Percentiles rank a stretch among this genome's conserved stretches.
phyloP scores from a whole-genome alignment of 768 basidiomycete species.

The Asterophora lycoperdoides region DNA sequence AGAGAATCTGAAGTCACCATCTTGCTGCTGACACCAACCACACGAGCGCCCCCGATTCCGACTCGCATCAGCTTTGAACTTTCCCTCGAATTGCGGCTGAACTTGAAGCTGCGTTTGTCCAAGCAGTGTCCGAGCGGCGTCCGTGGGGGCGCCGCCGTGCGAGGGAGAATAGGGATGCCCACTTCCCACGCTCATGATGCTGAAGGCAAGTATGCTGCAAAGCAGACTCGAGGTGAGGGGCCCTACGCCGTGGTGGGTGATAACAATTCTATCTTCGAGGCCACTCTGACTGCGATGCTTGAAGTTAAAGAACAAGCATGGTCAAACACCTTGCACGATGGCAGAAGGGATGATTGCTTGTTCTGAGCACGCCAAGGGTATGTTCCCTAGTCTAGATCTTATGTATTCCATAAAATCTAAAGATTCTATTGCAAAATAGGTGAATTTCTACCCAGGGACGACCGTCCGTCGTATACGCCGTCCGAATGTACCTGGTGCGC shows the following conservation, averaged over 20 bases:
- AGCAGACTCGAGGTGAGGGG: not conserved
- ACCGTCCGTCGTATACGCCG: not conserved
- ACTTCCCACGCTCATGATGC: slow-evolving; percentile 5
- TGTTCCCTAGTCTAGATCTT: not conserved
- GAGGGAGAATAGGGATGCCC: not conserved
- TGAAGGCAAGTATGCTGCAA: not conserved
- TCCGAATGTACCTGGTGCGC: slow-evolving; percentile 19
- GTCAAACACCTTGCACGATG: slow-evolving; percentile 10
- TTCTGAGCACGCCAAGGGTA: slow-evolving; percentile 4
- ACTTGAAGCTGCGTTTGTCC: no score
- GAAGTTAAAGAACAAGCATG: slow-evolving; percentile 9
- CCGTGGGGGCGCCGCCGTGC: not conserved
- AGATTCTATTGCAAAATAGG: no score
- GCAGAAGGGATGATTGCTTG: slow-evolving; percentile 6
- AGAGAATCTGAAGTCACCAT: no score
- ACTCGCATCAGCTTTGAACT: no score
- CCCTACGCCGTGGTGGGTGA: not conserved
- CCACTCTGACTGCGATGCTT: not conserved
- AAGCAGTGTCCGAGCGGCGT: no score
- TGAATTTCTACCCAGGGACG: no score
- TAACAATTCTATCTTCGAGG: not conserved
- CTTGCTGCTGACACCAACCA: no score
- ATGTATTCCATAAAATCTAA: no score
- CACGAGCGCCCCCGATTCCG: no score
- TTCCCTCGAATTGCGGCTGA: no score